phyloP scores from a whole-genome alignment of 2,329 filamentous ascomycete species.

The Verticillium alfalfae region DNA sequence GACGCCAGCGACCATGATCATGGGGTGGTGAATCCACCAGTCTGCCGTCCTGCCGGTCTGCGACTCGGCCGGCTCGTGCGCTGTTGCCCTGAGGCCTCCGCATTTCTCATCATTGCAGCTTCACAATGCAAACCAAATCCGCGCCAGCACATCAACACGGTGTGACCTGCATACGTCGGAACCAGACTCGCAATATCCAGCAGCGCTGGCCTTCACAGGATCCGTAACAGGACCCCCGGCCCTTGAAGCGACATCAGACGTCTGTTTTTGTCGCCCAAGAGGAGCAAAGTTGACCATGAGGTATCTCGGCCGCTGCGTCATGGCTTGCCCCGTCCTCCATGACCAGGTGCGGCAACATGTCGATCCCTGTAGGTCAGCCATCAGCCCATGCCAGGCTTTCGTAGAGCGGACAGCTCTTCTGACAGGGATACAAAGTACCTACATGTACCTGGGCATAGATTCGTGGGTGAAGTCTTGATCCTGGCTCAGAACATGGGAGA shows the following conservation, averaged over 20 bases:
- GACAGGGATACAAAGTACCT: not conserved
- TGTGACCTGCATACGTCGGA: not conserved
- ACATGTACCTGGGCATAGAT: not conserved
- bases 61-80: not conserved
- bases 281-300: not conserved
- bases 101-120: not conserved
- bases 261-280: not conserved
- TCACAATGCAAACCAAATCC: not conserved
- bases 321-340: not conserved
- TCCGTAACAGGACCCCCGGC: not conserved
- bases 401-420: not conserved
- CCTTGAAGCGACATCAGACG: not conserved
- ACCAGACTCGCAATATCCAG: not conserved
- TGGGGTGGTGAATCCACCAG: not conserved
- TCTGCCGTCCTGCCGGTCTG: not conserved
- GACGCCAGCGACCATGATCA: not conserved
- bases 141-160: not conserved
- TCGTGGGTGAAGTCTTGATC: not conserved
- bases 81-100: not conserved
- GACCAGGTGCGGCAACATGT: not conserved
- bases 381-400: not conserved
- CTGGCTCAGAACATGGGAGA: not conserved
- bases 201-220: not conserved
- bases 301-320: not conserved
- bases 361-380: not conserved